phyloP scores from a whole-genome alignment of 2,329 filamentous ascomycete genomes.

The Periconia sp. region DNA sequence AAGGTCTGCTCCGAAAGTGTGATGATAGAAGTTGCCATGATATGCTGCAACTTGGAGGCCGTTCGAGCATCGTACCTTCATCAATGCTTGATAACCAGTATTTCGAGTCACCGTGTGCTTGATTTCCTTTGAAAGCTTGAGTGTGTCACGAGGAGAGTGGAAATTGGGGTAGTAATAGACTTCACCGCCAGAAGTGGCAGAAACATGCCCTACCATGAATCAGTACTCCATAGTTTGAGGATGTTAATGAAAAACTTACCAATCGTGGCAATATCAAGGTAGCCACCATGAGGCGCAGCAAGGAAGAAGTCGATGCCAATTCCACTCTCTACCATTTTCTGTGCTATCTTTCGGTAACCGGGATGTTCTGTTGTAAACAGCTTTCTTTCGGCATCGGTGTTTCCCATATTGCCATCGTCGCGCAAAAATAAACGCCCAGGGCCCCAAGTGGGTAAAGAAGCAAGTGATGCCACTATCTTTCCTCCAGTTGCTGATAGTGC shows the following conservation, averaged over 20 bases:
- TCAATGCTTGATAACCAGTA: constrained; percentile 91
- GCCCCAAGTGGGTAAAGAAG: constrained; percentile 87
- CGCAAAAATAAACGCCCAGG: constrained; percentile 82
- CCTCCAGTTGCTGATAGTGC: constrained; percentile 85
- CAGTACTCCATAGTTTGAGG: constrained; percentile 8
- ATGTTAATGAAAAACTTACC: constrained; percentile 53
- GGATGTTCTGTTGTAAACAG: constrained; percentile 88
- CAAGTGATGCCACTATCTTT: constrained; percentile 85
- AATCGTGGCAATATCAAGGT: constrained; percentile 90
- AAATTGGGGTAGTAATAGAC: constrained; percentile 98
- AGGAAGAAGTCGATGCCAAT: constrained; percentile 94
- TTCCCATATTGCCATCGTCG: constrained; percentile 81
- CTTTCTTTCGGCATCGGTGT: constrained; percentile 86
- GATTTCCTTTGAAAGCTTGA: constrained; percentile 83
- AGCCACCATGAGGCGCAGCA: constrained; percentile 84
- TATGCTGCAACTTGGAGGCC: constrained; percentile 92
- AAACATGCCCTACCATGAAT: constrained; percentile 66
- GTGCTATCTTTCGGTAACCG: constrained; percentile 80
- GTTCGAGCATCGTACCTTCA: constrained; percentile 98
- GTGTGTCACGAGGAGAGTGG: constrained; percentile 78
- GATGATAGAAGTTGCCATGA: constrained; percentile 94
- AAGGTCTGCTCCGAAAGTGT: constrained; percentile 91
- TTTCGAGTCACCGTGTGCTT: constrained; percentile 83
- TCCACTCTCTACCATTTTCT: constrained; percentile 83
- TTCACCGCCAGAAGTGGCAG: constrained; percentile 89